Percentiles rank a stretch among this genome's conserved stretches.
phyloP scores from a whole-genome alignment of 768 basidiomycete genomes.

The Pisolithus microcarpus region DNA sequence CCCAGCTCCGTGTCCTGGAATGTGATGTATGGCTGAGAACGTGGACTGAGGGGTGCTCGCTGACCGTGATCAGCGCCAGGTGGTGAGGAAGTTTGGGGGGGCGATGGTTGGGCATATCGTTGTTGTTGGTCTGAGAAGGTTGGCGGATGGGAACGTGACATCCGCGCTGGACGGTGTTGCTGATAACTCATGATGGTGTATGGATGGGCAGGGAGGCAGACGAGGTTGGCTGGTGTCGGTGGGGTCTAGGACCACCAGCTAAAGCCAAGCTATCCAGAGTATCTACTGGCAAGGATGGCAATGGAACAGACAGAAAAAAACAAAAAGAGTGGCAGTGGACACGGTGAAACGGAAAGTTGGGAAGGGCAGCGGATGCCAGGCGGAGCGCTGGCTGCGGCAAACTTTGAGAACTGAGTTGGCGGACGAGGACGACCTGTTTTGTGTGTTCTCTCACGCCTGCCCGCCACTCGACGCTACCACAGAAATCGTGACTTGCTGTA shows the following conservation, averaged over 20 bases:
- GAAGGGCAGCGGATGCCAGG: not conserved
- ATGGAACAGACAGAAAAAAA: not conserved
- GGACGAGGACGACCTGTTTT: too few species aligned
- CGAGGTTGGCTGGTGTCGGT: not conserved
- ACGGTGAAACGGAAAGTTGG: not conserved
- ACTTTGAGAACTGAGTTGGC: too few species aligned
- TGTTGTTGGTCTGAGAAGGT: conserved; percentile 29
- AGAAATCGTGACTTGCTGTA: too few species aligned
- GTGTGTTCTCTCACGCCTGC: too few species aligned
- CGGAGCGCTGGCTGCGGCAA: too few species aligned
- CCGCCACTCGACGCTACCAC: too few species aligned
- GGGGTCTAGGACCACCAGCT: not conserved
- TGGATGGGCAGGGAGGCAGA: not conserved
- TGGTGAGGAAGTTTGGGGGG: conserved; percentile 14
- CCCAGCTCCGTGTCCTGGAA: conserved; percentile 67
- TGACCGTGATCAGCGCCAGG: conserved; percentile 13
- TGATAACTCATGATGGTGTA: conserved; percentile 31
- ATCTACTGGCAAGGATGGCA: not conserved
- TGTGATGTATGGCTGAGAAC: conserved; percentile 42
- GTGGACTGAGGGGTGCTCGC: conserved; percentile 11
- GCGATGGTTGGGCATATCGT: conserved; percentile 12
- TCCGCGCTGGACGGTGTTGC: conserved; percentile 30
- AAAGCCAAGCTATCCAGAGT: not conserved
- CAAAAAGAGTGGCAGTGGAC: conserved; percentile 7
- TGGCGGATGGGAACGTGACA: conserved; percentile 29